Percentiles rank a stretch among this genome's conserved stretches.
These are phyloP conservation scores for Trichosporon sp. DNA, from an alignment of 1,284 basidiomycete species.

Conservation along the genomic window DNA sequence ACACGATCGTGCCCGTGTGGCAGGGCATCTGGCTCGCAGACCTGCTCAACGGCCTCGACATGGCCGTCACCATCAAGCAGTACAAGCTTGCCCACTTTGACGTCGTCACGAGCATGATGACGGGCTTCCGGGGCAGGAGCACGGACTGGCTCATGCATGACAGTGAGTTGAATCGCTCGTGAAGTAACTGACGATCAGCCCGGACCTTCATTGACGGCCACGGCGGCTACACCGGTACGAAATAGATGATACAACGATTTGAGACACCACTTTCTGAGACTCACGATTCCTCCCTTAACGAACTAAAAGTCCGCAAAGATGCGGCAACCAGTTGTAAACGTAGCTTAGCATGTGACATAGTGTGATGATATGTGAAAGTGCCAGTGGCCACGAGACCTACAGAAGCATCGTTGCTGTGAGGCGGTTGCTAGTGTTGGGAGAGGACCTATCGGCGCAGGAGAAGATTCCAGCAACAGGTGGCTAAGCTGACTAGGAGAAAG, in stretches of 20 bases:
- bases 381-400: too few relatives aligned
- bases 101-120: conserved; percentile 35
- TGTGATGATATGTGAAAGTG: too few relatives aligned
- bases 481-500: too few relatives aligned
- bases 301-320: too few relatives aligned
- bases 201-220: background rate
- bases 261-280: too few relatives aligned
- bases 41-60: conserved; percentile 45
- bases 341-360: too few relatives aligned
- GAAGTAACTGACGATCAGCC: background rate
- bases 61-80: conserved; percentile 41
- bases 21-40: conserved; percentile 46
- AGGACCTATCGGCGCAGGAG: too few relatives aligned
- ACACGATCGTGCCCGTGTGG: conserved; percentile 41
- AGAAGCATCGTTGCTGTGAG: too few relatives aligned
- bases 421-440: too few relatives aligned
- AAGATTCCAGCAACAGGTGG: too few relatives aligned
- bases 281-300: too few relatives aligned
- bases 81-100: conserved; percentile 45
- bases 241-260: too few relatives aligned
- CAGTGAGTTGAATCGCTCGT: conserved; percentile 13
- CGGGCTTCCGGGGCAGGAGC: conserved; percentile 25
- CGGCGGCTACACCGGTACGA: background rate
- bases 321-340: background rate
- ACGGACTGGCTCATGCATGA: conserved; percentile 22